Percentiles rank a stretch among this genome's conserved stretches.
These are phyloP conservation scores for Scorias spongiosa DNA, from an alignment of 2,329 filamentous ascomycete species.

Conservation along the genomic window DNA sequence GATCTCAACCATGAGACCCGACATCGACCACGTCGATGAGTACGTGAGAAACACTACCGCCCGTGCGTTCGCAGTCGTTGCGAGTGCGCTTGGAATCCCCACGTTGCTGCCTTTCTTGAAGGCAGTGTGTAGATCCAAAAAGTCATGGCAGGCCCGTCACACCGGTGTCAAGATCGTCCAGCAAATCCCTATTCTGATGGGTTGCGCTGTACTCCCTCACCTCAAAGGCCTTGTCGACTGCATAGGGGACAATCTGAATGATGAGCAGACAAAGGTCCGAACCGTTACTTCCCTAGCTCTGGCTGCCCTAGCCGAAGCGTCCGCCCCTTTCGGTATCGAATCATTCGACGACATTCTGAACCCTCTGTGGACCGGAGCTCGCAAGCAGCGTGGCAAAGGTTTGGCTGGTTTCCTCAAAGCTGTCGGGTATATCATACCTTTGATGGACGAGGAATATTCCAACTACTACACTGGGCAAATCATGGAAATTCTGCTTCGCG, in stretches of 20 bases:
- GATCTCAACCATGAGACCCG: constrained; percentile 98
- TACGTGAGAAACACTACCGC: constrained; percentile 98
- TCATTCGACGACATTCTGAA: constrained; percentile 97
- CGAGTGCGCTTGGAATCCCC: constrained; percentile 88
- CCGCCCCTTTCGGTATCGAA: constrained; percentile 97
- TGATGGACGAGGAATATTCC: constrained; percentile 99
- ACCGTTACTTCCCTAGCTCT: constrained; percentile 93
- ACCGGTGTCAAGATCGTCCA: constrained; percentile 99
- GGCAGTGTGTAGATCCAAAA: constrained; percentile 93
- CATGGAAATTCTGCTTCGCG: constrained; percentile 92
- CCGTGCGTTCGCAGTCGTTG: constrained; percentile 90
- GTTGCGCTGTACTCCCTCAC: constrained; percentile 87
- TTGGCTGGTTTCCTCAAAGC: constrained; percentile 93
- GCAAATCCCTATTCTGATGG: constrained; percentile 97
- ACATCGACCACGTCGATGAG: constrained; percentile 96
- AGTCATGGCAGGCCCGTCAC: constrained; percentile 95
- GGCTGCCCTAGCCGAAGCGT: constrained; percentile 85
- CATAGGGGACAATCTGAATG: constrained; percentile 87
- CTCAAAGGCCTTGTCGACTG: constrained; percentile 93
- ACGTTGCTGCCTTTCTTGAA: constrained; percentile 87
- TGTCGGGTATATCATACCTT: constrained; percentile 91
- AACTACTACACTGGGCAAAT: constrained; percentile 98
- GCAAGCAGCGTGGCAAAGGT: constrained; percentile 92
- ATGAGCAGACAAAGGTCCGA: constrained; percentile 94
- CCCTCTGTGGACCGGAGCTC: constrained; percentile 87